Evolutionary conservation across 257 asterid genomes (phyloP).

Genomic region (Primulina eburnea): DNA sequence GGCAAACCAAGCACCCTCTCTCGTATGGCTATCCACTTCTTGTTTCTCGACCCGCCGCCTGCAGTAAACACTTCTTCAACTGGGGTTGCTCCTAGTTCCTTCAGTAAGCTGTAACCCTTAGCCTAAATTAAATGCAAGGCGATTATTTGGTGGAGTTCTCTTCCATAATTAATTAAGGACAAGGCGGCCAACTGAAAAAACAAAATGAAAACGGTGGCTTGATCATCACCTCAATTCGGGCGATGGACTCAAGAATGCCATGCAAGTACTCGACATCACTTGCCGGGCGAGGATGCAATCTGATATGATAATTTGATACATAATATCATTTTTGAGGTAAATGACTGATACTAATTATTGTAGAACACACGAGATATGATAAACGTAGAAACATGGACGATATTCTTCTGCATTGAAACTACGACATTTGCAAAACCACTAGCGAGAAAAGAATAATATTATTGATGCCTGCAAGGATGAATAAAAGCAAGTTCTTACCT

Average conservation of each 20-base stretch:
- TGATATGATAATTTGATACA: slow-evolving; percentile 27
- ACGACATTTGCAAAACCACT: background rate
- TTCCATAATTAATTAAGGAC: background rate
- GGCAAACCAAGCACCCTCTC: slow-evolving; percentile 83
- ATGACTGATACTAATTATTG: background rate
- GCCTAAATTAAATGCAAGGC: slow-evolving; percentile 42
- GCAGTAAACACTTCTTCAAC: slow-evolving; percentile 85
- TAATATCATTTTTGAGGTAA: background rate
- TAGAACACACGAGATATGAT: background rate
- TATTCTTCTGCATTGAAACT: background rate
- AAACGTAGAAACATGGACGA: background rate
- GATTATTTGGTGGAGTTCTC: background rate
- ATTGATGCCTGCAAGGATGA: no score
- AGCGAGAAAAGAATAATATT: no score
- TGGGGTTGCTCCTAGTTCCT: slow-evolving; percentile 83
- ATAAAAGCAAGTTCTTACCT: slow-evolving; percentile 38
- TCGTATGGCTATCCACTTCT: slow-evolving; percentile 75
- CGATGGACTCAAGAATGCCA: slow-evolving; percentile 87
- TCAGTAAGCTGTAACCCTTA: slow-evolving; percentile 67
- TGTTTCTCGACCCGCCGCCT: slow-evolving; percentile 85
- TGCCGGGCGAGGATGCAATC: slow-evolving; percentile 85
- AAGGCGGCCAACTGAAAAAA: background rate
- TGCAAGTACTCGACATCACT: slow-evolving; percentile 74
- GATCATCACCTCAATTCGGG: slow-evolving; percentile 81
- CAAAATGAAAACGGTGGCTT: background rate